Evolutionary conservation across 106 monocot species (phyloP), one percentile per base, ranked within the genome.

Genomic region (Xerophyta viscosa): DNA sequence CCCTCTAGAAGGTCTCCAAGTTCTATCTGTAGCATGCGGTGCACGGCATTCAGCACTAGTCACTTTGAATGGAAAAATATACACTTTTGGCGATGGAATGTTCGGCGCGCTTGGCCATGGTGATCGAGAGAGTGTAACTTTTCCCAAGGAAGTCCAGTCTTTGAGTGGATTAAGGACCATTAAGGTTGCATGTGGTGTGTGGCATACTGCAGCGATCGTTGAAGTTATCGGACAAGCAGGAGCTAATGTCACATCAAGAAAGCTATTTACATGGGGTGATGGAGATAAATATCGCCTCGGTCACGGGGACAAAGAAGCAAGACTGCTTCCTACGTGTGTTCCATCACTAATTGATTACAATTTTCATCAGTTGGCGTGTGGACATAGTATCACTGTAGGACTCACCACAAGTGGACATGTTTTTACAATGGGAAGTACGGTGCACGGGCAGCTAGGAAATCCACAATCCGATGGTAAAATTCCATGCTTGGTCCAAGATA

Each of bases 261-360:
- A 80, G 45, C 53, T 89, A 24, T 89, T 84, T 70, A 89, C 89
- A 1, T 89, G 89, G 89, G 89, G 89, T 25, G 84, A 80, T 66
- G 89, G 84, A 37, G 83, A 77, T 63, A 89, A 80, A 37, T 54
- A 74, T 33, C 70, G 77, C 10, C 44, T 89, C 21, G 89, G 89
- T 17, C 89, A 84, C 37, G 89, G 89, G 1, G 80, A 89, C 27
- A 89, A 84, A 64, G 84, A 77, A 56, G 46, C 70, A 31, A 41
- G 73, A 14, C 24, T 89, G 17, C 29, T 76, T n/a, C 89, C 84
- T 14, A 71, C 80, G 1, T 77, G 75, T 62, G 70, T 89, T 10
- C 69, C 74, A 20, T 84, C 76, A 5, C 64, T 89, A 43, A 64
- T 76, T 56, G 83, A 77, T 17, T 69, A 73, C 41, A 89, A 76